Evolutionary conservation across 163 green algal genomes (phyloP).

Genomic region (Scenedesmus sp.): DNA sequence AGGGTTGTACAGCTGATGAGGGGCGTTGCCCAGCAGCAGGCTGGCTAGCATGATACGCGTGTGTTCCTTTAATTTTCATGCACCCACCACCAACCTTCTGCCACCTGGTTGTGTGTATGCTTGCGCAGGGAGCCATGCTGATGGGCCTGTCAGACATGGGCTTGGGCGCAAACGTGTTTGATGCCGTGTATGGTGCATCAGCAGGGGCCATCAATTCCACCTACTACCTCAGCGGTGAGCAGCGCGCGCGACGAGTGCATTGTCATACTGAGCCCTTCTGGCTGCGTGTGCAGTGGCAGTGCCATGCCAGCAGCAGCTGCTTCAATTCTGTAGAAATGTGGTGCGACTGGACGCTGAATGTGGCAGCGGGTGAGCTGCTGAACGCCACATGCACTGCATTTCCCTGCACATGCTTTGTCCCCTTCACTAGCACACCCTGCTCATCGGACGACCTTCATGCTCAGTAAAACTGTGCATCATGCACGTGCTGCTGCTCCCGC

Average conservation of each 20-base stretch:
- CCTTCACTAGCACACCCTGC: too few species aligned
- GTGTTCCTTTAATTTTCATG: neutral
- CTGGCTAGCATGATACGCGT: too few species aligned
- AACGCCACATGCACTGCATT: neutral
- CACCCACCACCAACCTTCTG: neutral
- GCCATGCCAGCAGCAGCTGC: neutral
- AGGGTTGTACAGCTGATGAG: neutral
- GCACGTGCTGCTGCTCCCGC: neutral
- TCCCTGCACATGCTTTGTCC: too few species aligned
- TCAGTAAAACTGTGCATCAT: neutral
- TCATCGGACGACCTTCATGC: too few species aligned
- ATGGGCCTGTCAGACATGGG: conserved; percentile 81
- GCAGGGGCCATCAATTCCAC: conserved; percentile 93
- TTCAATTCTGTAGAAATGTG: neutral
- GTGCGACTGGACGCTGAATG: neutral
- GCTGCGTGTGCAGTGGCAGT: neutral
- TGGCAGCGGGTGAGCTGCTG: neutral
- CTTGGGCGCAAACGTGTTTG: conserved; percentile 78
- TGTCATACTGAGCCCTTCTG: too few species aligned
- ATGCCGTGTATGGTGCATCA: conserved; percentile 88
- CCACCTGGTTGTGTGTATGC: neutral
- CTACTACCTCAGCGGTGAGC: conserved; percentile 83
- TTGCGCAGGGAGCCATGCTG: conserved; percentile 71
- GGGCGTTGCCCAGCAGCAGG: neutral
- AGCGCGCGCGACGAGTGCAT: neutral